A percentile compares a stretch with the other conserved stretches of the same genome.
Conservation (phyloP, 345 rosid genomes). For the Citrus australasica region DNA sequence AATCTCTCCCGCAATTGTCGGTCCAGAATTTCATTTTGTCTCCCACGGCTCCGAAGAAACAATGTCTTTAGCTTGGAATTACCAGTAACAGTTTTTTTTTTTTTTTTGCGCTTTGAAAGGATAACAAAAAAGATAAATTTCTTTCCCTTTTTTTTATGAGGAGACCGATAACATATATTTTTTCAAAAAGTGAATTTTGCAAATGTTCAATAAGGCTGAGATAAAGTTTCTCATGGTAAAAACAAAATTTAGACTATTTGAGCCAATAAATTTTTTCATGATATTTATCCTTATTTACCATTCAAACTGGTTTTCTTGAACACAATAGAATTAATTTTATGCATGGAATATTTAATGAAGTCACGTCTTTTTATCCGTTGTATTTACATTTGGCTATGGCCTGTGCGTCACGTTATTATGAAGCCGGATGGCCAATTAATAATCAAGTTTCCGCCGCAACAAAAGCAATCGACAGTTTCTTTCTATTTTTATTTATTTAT, state of each 20-base stretch:
- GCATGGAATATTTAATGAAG: not conserved
- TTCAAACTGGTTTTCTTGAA: not conserved
- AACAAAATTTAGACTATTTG: not conserved
- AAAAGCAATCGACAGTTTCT: too few species aligned
- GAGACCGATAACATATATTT: too few species aligned
- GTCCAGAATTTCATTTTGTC: not conserved
- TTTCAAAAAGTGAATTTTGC: too few species aligned
- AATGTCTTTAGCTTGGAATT: not conserved
- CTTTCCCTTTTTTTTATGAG: not conserved
- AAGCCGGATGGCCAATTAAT: not conserved
- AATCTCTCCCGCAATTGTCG: constrained; percentile 19
- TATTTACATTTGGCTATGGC: not conserved
- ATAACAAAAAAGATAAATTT: not conserved
- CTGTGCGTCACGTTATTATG: not conserved
- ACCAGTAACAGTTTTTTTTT: not conserved
- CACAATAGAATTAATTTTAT: not conserved
- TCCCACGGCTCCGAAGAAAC: not conserved
- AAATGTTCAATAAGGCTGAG: too few species aligned
- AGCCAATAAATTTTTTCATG: not conserved
- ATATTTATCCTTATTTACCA: not conserved
- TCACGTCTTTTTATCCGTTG: not conserved
- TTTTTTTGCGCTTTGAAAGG: not conserved
- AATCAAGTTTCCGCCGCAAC: too few species aligned
- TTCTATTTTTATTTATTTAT: too few species aligned
- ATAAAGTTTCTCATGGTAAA: too few species aligned